phyloP scores from a whole-genome alignment of 1,284 basidiomycete genomes.

The Puccinia novopanici region DNA sequence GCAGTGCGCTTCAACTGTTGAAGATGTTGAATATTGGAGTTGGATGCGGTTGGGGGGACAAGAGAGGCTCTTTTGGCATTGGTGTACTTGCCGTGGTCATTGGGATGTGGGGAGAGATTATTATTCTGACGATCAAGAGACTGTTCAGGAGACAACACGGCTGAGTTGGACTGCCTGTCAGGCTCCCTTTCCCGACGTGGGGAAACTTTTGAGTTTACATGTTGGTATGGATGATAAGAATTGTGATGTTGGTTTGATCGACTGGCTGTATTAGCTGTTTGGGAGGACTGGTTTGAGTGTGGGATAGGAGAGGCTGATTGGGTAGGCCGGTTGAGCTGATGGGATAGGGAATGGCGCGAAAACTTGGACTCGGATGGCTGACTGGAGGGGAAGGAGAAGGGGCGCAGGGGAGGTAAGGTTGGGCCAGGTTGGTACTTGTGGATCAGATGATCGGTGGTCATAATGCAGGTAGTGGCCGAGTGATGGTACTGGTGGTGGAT shows the following conservation, averaged over 20 bases:
- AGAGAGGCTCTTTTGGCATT: background rate
- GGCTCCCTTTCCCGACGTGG: background rate
- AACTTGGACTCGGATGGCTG: background rate
- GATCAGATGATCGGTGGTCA: conserved; percentile 19
- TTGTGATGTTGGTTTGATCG: background rate
- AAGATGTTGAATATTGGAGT: background rate
- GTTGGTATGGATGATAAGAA: background rate
- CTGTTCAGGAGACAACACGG: too few relatives aligned
- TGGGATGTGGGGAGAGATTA: background rate
- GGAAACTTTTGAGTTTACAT: background rate
- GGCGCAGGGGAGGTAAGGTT: conserved; percentile 30
- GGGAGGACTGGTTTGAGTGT: background rate
- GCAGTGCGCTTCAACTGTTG: conserved; percentile 39
- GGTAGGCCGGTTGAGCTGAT: background rate
- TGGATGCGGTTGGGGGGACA: background rate
- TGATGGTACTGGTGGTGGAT: background rate
- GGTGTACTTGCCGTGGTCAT: background rate
- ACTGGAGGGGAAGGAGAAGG: conserved; percentile 7
- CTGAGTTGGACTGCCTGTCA: background rate
- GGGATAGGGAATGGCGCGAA: background rate
- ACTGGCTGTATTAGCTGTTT: background rate
- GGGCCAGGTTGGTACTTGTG: conserved; percentile 19
- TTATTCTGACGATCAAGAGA: background rate
- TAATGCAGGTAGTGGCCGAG: background rate
- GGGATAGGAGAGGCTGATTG: conserved; percentile 26